Evolutionary conservation across 1,139 yeast genomes (phyloP), one percentile per base, ranked within the genome.

Genomic region (Blastobotrys proliferans): DNA sequence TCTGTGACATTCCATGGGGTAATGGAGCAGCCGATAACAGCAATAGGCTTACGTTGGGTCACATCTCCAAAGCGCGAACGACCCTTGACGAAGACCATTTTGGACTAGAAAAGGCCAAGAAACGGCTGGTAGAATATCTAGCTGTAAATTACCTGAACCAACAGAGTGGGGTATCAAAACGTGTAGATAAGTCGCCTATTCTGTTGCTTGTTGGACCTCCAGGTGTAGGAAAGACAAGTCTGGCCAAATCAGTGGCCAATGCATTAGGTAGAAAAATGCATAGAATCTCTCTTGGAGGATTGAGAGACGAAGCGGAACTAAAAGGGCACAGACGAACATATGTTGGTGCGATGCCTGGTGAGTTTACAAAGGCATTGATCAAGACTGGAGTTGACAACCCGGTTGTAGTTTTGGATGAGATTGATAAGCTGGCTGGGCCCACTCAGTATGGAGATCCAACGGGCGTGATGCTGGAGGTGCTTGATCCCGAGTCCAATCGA

Each of bases 331-430:
- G 97, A 61, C 73, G 97, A 57, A 88, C 97, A 0, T 88, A 87
- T 61, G 94, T 88, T 35, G 96, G 96, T 2, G 90, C 96, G 2
- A 81, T 88, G 84, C 95, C 96, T 0, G 97, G 97, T 5, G 73
- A 85, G 32, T 70, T 88, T 18, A 74, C 86, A 21, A 94, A 83
- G 65, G 83, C 94, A 0, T 67, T 88, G 43, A 73, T 94, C 48
- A 83, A 83, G 55, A 78, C 90, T 1, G 77, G 87, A 29, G 74
- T 85, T 0, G 81, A 82, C 83, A 87, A 87, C 57, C 96, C 96
- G 0, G 85, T 88, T n/a, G 84, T 88, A 47, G 69, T 88, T 43
- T 70, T 88, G 44, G 97, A 88, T 63, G 97, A 88, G 62, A 81
- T 88, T 50, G 97, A 88, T 64, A 88, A 88, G 63, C 79, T 90